Conservation (phyloP, 2,329 filamentous ascomycete species). For the Trichoderma semiorbis region DNA sequence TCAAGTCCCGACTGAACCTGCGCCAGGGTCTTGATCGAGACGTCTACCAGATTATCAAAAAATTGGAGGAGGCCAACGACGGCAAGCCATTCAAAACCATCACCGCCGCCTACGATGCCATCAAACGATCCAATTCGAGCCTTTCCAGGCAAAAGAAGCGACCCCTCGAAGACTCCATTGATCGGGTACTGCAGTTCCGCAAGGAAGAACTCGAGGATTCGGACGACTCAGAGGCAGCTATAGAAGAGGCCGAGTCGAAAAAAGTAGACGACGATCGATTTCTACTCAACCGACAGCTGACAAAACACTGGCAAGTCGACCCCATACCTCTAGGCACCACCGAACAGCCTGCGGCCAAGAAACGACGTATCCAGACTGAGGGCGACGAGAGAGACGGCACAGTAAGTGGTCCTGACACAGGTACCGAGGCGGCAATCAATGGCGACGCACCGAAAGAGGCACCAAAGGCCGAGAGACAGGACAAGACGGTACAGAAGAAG, state of each 20-base stretch:
- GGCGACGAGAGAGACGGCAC: conserved; percentile 25
- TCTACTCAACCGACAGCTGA: conserved; percentile 42
- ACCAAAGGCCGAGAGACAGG: conserved; percentile 23
- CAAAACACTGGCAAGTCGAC: conserved; percentile 37
- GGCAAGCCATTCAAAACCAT: conserved; percentile 49
- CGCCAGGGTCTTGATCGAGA: conserved; percentile 56
- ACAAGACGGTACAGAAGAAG: conserved; percentile 32
- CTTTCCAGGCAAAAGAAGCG: conserved; percentile 79
- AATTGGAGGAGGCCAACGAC: conserved; percentile 65
- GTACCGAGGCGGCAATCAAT: conserved; percentile 18
- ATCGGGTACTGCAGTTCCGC: conserved; percentile 72
- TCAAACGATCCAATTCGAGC: conserved; percentile 83
- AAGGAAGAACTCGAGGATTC: conserved; percentile 60
- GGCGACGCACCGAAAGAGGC: conserved; percentile 9
- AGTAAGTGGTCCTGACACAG: conserved; percentile 8
- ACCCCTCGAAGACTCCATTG: conserved; percentile 78
- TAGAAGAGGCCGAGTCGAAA: conserved; percentile 38
- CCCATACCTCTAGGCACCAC: conserved; percentile 17
- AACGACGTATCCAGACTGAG: conserved; percentile 31
- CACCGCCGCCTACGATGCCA: conserved; percentile 67
- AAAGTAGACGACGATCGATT: conserved; percentile 36
- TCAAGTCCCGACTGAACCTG: conserved; percentile 22
- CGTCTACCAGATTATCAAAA: conserved; percentile 75
- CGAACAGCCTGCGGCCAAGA: conserved; percentile 32
- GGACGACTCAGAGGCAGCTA: conserved; percentile 49